Evolutionary conservation across 495 filamentous ascomycete genomes (phyloP).

Genomic region (Penicillium daleae): DNA sequence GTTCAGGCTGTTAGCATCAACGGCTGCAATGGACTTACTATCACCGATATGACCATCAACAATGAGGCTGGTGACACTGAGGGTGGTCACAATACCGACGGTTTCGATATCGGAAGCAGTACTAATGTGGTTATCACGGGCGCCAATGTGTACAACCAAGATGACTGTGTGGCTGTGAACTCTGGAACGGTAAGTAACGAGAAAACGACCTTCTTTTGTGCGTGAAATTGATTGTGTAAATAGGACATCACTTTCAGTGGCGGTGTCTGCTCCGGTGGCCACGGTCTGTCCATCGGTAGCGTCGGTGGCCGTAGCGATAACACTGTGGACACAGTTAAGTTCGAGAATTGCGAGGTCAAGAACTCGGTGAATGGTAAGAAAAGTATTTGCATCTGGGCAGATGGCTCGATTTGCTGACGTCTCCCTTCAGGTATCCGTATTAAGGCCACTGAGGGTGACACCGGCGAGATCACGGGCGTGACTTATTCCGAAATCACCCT

Average conservation of each 20-base stretch:
- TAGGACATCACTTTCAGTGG: slow-evolving; percentile 53
- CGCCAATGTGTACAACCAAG: slow-evolving; percentile 63
- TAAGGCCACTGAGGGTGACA: slow-evolving; percentile 31
- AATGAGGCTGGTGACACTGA: slow-evolving; percentile 57
- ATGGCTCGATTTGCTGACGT: background rate
- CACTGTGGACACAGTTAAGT: slow-evolving; percentile 54
- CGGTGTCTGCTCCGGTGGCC: slow-evolving; percentile 56
- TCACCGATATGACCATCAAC: slow-evolving; percentile 61
- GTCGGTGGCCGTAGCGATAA: slow-evolving; percentile 63
- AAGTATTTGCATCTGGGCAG: background rate
- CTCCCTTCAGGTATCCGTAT: slow-evolving; percentile 29
- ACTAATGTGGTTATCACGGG: slow-evolving; percentile 58
- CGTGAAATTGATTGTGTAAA: slow-evolving; percentile 1
- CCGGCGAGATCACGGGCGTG: slow-evolving; percentile 28
- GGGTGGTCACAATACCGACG: slow-evolving; percentile 68
- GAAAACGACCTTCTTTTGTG: background rate
- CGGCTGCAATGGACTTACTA: slow-evolving; percentile 46
- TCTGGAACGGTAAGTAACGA: slow-evolving; percentile 29
- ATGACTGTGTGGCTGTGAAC: slow-evolving; percentile 69
- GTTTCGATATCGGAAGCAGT: slow-evolving; percentile 62
- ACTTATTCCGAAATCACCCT: slow-evolving; percentile 33
- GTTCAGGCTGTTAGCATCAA: slow-evolving; percentile 67
- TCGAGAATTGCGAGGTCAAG: slow-evolving; percentile 49
- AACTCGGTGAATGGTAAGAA: slow-evolving; percentile 52
- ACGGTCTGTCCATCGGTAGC: slow-evolving; percentile 64